Conservation (phyloP, 768 basidiomycete genomes). For the Artomyces pyxidatus region DNA sequence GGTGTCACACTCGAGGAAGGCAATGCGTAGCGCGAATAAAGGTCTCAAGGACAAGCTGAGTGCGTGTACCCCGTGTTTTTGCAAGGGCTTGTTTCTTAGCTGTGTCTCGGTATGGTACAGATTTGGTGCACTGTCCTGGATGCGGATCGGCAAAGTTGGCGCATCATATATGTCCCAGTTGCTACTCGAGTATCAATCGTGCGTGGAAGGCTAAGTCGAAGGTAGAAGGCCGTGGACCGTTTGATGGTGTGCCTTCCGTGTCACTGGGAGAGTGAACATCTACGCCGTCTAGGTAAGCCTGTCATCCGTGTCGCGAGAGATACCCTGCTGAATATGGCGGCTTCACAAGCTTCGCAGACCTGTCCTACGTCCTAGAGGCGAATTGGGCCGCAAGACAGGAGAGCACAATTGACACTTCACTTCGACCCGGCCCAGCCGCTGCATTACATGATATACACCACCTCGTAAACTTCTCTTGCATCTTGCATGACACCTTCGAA, state of each 20-base stretch:
- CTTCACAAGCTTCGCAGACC: too few relatives aligned
- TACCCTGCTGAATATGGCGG: too few relatives aligned
- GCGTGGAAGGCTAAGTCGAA: constrained; percentile 44
- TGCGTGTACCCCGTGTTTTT: constrained; percentile 27
- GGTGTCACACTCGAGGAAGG: constrained; percentile 85
- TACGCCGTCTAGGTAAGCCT: background rate
- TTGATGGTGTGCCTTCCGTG: background rate
- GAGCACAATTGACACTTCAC: too few relatives aligned
- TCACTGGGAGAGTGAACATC: background rate
- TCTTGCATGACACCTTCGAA: too few relatives aligned
- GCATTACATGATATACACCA: too few relatives aligned
- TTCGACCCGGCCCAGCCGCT: too few relatives aligned
- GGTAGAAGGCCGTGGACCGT: too few relatives aligned
- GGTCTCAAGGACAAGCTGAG: constrained; percentile 92
- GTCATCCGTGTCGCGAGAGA: background rate
- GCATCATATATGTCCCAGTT: constrained; percentile 78
- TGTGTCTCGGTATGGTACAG: too few relatives aligned
- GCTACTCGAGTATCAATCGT: constrained; percentile 64
- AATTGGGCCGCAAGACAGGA: too few relatives aligned
- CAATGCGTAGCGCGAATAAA: constrained; percentile 93
- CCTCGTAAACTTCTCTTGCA: too few relatives aligned
- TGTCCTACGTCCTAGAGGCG: too few relatives aligned
- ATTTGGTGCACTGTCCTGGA: constrained; percentile 84
- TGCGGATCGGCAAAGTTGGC: constrained; percentile 86
- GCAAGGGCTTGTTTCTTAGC: background rate